These are phyloP conservation scores for Tilletia walkeri DNA, from an alignment of 1,284 basidiomycete species.

Conservation along the genomic window DNA sequence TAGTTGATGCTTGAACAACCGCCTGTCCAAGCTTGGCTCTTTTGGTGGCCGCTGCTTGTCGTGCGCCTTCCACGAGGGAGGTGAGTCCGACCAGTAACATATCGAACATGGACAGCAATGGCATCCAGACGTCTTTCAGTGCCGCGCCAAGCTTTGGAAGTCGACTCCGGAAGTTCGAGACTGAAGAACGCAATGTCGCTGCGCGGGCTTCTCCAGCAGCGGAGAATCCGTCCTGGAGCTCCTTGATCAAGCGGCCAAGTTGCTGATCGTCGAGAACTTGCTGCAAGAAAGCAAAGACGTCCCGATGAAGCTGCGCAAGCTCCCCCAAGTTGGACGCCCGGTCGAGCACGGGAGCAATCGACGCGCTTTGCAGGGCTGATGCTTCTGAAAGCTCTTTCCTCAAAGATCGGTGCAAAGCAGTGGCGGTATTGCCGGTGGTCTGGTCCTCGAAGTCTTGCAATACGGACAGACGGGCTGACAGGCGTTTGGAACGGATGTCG, in stretches of 20 bases:
- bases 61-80: conserved; percentile 55
- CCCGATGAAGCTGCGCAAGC: conserved; percentile 76
- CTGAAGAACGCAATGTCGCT: conserved; percentile 52
- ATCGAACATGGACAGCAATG: conserved; percentile 62
- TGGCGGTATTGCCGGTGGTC: conserved; percentile 67
- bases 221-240: conserved; percentile 22
- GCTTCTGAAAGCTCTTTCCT: conserved; percentile 22
- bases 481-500: conserved; percentile 52
- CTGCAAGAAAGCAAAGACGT: conserved; percentile 60
- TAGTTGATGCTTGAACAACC: conserved; percentile 41
- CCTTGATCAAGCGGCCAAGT: conserved; percentile 48
- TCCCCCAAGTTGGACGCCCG: conserved; percentile 62
- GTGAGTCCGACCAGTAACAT: conserved; percentile 76
- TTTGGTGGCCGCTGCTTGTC: conserved; percentile 26
- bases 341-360: conserved; percentile 26
- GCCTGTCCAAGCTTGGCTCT: conserved; percentile 25
- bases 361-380: conserved; percentile 24
- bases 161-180: conserved; percentile 58
- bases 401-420: conserved; percentile 57
- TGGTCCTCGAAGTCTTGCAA: conserved; percentile 65
- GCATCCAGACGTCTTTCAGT: conserved; percentile 65
- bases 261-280: conserved; percentile 38
- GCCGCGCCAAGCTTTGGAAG: conserved; percentile 57
- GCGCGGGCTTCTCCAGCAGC: conserved; percentile 42
- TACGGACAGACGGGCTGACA: conserved; percentile 64